Evolutionary conservation across 352 stramenopile species (phyloP), one percentile per base, ranked within the genome.

Genomic region (Globisporangium viniferum): DNA sequence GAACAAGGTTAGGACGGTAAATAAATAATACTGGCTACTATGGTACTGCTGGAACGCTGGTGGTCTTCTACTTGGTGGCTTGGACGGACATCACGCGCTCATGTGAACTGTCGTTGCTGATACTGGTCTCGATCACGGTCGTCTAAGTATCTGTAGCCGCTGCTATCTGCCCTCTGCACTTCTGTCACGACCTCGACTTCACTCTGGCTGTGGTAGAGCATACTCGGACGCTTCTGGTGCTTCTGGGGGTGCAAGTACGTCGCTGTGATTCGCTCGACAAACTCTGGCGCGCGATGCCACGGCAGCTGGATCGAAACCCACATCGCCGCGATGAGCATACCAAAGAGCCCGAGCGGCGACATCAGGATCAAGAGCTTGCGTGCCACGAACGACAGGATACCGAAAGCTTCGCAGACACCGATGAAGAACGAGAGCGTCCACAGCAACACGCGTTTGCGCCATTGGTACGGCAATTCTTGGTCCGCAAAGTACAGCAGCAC

Each of bases 401-500:
- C 67, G 0, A 67, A 72, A 7, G 62, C 73, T 62, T 86, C 66
- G 0, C 81, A 55, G 22, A 75, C 58, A 6, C 74, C 74, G 39
- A 89, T 64, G 0, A 68, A 20, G 20, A 78, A 29, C 41, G 76
- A 73, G 4, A 68, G 60, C 5, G 70, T 49, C 78, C 80, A 87
- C 48, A 86, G 73, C 18, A 75, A 58, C n/a, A 75, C 51, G 22
- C 84, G 77, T 39, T 70, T 73, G 46, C 68, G 61, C 74, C 77
- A 88, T 8, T 72, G 22, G 72, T 89, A 89, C 12, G 74, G 55
- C 24, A 87, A 31, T 36, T 73, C 69, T 31, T 78, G 61, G 66
- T 82, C 73, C 20, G 73, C 62, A 68, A 88, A 84, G 68, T 89
- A 92, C 14, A 88, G 64, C 74, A 87, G 72, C 61, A 86, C 66